Percentiles rank a stretch among this genome's conserved stretches.
Evolutionary conservation across 2,329 filamentous ascomycete species (phyloP).

Genomic region (Colletotrichum sp.): DNA sequence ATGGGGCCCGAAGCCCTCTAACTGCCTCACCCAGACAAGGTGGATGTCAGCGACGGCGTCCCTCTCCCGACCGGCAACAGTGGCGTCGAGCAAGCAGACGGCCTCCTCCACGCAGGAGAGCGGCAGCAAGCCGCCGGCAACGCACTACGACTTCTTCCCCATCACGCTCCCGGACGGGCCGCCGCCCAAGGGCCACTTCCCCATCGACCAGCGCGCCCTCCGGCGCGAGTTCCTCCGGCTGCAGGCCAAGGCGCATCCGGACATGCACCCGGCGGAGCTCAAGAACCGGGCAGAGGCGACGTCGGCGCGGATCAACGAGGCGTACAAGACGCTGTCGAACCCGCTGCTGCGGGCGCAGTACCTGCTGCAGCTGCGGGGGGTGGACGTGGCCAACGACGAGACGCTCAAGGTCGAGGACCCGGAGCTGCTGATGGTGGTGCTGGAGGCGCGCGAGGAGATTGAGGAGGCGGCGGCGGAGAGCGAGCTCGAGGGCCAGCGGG

Average conservation of each 20-base stretch:
- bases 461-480: constrained; percentile 73
- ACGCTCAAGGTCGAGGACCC: constrained; percentile 69
- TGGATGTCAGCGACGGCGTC: constrained; percentile 9
- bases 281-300: constrained; percentile 73
- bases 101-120: background rate
- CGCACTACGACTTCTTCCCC: constrained; percentile 91
- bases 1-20: background rate
- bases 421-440: constrained; percentile 76
- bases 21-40: background rate
- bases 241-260: constrained; percentile 79
- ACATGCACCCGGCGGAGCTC: constrained; percentile 62
- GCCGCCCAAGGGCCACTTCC: constrained; percentile 79
- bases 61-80: background rate
- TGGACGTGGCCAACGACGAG: constrained; percentile 84
- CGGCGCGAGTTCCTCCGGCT: constrained; percentile 86
- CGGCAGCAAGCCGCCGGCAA: constrained; percentile 38
- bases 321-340: constrained; percentile 82
- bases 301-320: constrained; percentile 88
- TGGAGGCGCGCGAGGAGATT: constrained; percentile 80
- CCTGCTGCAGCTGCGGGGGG: constrained; percentile 73
- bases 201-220: constrained; percentile 71
- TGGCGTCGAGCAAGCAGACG: background rate
- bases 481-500: constrained; percentile 64
- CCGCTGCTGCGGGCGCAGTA: constrained; percentile 90
- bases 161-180: constrained; percentile 76